These are phyloP conservation scores for Sclerotinia minor DNA, from an alignment of 2,329 filamentous ascomycete species.

Conservation along the genomic window DNA sequence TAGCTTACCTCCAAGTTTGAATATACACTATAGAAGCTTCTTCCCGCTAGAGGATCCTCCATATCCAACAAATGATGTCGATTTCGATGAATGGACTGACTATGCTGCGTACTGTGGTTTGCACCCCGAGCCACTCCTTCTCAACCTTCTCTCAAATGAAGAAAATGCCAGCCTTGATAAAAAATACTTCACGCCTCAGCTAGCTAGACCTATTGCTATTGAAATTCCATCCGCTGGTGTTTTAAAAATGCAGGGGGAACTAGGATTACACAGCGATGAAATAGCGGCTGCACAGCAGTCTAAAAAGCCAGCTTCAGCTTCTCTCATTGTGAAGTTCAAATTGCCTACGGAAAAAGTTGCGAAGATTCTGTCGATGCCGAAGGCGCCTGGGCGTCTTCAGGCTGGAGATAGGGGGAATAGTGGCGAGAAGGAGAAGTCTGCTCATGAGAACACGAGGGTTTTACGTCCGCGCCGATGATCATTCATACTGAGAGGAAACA, in stretches of 20 bases:
- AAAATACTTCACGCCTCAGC: background rate
- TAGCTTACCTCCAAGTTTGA: background rate
- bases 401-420: too few relatives aligned
- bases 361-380: background rate
- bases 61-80: background rate
- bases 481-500: background rate
- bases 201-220: too few relatives aligned
- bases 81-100: conserved; percentile 7
- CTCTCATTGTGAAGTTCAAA: background rate
- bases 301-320: background rate
- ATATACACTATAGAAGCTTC: accelerated
- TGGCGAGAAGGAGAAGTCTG: background rate
- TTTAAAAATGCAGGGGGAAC: too few relatives aligned
- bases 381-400: too few relatives aligned
- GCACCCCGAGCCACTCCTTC: background rate
- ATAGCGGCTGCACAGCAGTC: background rate
- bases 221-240: background rate
- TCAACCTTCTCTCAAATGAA: background rate
- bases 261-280: background rate
- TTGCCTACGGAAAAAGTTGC: background rate
- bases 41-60: background rate
- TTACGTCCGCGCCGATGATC: background rate
- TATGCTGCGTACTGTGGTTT: background rate
- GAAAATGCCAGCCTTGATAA: background rate
- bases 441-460: background rate